These are phyloP conservation scores for Zymoseptoria ardabiliae DNA, from an alignment of 2,329 filamentous ascomycete species.

Conservation along the genomic window DNA sequence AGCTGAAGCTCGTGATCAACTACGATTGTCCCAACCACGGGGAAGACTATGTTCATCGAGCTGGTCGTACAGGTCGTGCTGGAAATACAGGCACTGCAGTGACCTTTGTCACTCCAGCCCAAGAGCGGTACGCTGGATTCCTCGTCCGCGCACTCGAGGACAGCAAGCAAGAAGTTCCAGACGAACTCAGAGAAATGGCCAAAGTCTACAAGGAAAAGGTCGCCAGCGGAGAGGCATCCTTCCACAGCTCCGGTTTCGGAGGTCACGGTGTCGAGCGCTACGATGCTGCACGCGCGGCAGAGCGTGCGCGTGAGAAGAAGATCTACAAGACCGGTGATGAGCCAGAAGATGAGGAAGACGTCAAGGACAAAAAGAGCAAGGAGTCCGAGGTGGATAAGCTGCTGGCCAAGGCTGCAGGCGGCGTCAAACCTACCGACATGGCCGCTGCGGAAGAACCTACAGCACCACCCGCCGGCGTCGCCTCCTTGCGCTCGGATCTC, in stretches of 20 bases:
- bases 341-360: constrained; percentile 72
- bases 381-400: constrained; percentile 44
- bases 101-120: constrained; percentile 85
- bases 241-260: constrained; percentile 76
- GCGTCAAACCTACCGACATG: constrained; percentile 20
- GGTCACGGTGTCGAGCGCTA: constrained; percentile 89
- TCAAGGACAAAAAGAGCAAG: constrained; percentile 44
- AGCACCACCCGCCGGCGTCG: constrained; percentile 1
- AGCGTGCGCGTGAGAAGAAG: constrained; percentile 77
- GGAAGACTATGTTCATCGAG: constrained; percentile 94
- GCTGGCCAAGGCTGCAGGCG: constrained; percentile 56
- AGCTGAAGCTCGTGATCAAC: constrained; percentile 91
- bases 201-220: constrained; percentile 78
- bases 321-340: constrained; percentile 83
- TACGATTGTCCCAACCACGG: constrained; percentile 90
- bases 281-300: constrained; percentile 82
- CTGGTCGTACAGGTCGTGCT: constrained; percentile 86
- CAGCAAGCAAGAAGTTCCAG: constrained; percentile 76
- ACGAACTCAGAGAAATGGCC: constrained; percentile 54
- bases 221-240: constrained; percentile 84
- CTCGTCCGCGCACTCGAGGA: constrained; percentile 89
- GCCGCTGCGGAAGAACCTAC: constrained; percentile 13
- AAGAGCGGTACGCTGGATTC: constrained; percentile 83
- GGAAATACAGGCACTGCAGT: constrained; percentile 92
- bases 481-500: constrained; percentile 19